Conservation (phyloP, 208 protist genomes). For the Trypanosoma cruzi region DNA sequence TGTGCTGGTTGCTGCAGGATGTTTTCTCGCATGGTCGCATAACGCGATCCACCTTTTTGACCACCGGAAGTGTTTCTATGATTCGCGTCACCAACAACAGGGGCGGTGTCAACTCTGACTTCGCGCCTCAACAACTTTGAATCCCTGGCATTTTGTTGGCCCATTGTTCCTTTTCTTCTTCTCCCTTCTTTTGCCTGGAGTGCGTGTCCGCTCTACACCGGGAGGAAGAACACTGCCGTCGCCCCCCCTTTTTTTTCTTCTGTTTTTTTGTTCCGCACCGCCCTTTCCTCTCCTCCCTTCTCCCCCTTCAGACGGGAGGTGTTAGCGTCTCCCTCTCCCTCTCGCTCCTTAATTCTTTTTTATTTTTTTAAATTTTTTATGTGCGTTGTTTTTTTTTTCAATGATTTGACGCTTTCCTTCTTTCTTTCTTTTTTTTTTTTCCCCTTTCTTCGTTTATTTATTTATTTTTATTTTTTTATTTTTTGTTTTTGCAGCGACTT, state of each 20-base stretch:
- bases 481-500: too few species aligned
- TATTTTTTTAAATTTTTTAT: too few species aligned
- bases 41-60: constrained; percentile 32
- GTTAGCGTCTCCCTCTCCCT: background rate
- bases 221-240: too few species aligned
- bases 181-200: too few species aligned
- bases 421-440: background rate
- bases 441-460: background rate
- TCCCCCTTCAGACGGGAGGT: background rate
- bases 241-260: background rate
- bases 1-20: constrained; percentile 20
- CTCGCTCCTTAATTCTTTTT: too few species aligned
- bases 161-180: too few species aligned
- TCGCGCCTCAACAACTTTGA: constrained; percentile 29
- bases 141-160: constrained; percentile 70
- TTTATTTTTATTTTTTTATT: too few species aligned
- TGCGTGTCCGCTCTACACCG: too few species aligned
- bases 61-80: background rate
- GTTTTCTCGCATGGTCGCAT: constrained; percentile 32
- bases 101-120: background rate
- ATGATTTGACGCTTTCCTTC: too few species aligned
- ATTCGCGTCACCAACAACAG: background rate
- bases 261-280: background rate
- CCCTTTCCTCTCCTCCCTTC: background rate
- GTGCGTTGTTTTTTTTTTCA: too few species aligned